phyloP scores from a whole-genome alignment of 1,284 basidiomycete genomes.

The Melanopsichium pennsylvanicum region DNA sequence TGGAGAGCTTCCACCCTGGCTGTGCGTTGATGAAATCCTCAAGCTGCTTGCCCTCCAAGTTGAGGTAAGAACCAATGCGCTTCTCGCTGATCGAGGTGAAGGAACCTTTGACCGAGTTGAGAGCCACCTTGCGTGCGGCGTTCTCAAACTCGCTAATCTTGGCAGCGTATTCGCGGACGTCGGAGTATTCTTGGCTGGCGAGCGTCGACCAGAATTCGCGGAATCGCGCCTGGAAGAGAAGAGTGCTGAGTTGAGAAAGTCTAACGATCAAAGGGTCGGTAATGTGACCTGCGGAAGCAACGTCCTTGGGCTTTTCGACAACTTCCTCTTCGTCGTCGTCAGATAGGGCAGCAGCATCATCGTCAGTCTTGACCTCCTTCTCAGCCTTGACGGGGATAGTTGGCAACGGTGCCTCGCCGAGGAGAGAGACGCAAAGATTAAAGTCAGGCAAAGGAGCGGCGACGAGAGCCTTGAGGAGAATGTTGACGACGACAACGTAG shows the following conservation, averaged over 20 bases:
- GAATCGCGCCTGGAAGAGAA: constrained; percentile 87
- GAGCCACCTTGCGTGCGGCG: constrained; percentile 77
- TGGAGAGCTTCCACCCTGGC: constrained; percentile 79
- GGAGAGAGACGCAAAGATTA: constrained; percentile 86
- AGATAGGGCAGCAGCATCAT: constrained; percentile 28
- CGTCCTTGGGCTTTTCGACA: constrained; percentile 62
- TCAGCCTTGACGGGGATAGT: constrained; percentile 40
- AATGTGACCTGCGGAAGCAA: constrained; percentile 62
- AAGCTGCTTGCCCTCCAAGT: constrained; percentile 76
- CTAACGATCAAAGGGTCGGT: constrained; percentile 74
- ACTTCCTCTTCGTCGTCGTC: constrained; percentile 38
- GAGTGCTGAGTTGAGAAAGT: constrained; percentile 77
- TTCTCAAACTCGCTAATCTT: constrained; percentile 83
- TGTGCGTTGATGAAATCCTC: constrained; percentile 73
- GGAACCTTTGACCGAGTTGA: constrained; percentile 78
- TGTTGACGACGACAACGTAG: constrained; percentile 89
- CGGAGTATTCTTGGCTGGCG: constrained; percentile 69
- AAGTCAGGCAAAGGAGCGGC: constrained; percentile 83
- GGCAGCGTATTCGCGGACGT: constrained; percentile 83
- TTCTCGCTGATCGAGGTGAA: constrained; percentile 78
- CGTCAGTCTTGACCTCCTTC: constrained; percentile 32
- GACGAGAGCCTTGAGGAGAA: constrained; percentile 89
- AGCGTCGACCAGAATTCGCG: constrained; percentile 81
- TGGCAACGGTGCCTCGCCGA: constrained; percentile 72
- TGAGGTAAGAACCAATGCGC: constrained; percentile 77